Conservation (phyloP, 345 rosid species). For the Fremontodendron californicum region DNA sequence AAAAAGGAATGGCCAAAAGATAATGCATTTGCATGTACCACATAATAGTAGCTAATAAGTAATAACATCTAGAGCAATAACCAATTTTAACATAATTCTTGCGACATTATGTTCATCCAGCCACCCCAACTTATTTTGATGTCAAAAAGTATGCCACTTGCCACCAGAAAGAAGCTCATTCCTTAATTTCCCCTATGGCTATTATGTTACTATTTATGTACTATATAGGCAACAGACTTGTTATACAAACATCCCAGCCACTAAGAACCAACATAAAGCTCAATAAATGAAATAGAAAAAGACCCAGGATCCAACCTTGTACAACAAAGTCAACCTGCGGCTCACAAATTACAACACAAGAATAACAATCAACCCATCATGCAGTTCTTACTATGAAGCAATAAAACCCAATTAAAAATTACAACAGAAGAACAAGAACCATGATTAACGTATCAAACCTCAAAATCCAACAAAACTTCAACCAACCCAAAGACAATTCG, state of each 20-base stretch:
- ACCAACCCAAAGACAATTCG: neutral
- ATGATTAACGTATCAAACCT: neutral
- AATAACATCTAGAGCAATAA: neutral
- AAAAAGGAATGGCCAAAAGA: neutral
- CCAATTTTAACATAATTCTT: neutral
- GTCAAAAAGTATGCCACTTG: neutral
- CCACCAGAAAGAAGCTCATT: neutral
- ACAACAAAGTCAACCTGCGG: neutral
- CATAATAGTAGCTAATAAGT: neutral
- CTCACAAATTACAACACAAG: neutral
- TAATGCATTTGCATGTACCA: neutral
- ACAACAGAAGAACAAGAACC: neutral
- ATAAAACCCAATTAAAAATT: neutral
- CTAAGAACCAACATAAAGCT: neutral
- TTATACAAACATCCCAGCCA: neutral
- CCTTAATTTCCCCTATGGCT: neutral
- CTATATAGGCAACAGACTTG: neutral
- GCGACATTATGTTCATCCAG: neutral
- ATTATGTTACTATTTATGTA: neutral
- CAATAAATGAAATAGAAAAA: neutral
- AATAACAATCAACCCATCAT: neutral
- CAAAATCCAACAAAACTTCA: neutral
- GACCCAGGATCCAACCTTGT: neutral
- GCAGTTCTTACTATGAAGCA: neutral
- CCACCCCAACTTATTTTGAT: neutral